Evolutionary conservation across 2,329 filamentous ascomycete genomes (phyloP).

Genomic region (Fusarium sp.): DNA sequence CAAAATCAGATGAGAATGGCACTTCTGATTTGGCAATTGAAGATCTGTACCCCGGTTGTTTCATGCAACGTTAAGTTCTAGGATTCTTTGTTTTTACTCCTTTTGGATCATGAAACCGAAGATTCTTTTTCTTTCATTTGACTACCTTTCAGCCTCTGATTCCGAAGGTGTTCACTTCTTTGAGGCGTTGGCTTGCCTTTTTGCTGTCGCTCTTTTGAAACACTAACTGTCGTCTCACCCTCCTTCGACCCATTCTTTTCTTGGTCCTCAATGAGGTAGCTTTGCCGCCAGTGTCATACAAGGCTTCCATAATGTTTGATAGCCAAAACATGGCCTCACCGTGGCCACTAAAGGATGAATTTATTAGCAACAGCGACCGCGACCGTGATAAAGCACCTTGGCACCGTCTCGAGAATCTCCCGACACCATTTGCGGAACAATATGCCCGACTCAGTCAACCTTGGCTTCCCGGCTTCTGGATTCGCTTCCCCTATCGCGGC

Average conservation of each 20-base stretch:
- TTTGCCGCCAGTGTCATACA: background rate
- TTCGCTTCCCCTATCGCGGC: conserved; percentile 23
- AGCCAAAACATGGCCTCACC: background rate
- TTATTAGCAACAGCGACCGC: background rate
- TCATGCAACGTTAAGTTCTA: background rate
- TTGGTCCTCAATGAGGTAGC: background rate
- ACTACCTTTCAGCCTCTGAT: background rate
- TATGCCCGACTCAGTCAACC: conserved; percentile 27
- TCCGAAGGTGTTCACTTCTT: background rate
- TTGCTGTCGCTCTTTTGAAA: background rate
- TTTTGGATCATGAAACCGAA: background rate
- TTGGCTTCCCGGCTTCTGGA: conserved; percentile 35
- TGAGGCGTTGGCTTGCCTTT: background rate
- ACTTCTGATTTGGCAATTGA: background rate
- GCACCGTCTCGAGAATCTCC: conserved; percentile 20
- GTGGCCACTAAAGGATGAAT: conserved; percentile 29
- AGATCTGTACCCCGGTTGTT: background rate
- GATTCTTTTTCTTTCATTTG: background rate
- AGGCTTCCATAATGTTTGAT: background rate
- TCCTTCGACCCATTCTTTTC: background rate
- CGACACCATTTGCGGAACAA: background rate
- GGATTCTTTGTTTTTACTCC: background rate
- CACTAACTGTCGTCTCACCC: background rate
- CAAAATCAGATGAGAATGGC: background rate
- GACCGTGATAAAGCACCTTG: conserved; percentile 11